A percentile compares a stretch with the other conserved stretches of the same genome.
phyloP scores from a whole-genome alignment of 176 grass and related monocot species.

The Oryza nivara region DNA sequence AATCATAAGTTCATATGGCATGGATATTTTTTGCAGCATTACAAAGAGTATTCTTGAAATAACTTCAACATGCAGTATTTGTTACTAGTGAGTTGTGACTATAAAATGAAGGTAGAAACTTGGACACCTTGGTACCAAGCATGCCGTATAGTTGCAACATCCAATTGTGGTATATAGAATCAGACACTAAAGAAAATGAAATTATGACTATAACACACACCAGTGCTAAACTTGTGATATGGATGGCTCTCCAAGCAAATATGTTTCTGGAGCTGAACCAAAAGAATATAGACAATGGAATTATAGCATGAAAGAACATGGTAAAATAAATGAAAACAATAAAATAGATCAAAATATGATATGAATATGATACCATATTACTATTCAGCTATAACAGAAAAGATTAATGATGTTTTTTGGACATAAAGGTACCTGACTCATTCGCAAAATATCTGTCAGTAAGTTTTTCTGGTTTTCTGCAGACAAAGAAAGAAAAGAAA shows the following conservation, averaged over 20 bases:
- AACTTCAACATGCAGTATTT: conserved; percentile 13
- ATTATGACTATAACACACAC: conserved; percentile 54
- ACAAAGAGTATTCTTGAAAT: background rate
- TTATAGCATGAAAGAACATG: conserved; percentile 3
- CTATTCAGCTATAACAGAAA: background rate
- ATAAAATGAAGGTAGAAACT: background rate
- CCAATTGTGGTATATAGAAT: background rate
- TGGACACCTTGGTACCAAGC: conserved; percentile 6
- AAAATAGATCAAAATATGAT: background rate
- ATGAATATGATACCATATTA: too few relatives aligned
- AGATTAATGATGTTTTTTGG: conserved; percentile 21
- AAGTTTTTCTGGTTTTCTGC: conserved; percentile 96
- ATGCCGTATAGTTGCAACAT: background rate
- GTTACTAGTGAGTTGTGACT: background rate
- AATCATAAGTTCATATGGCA: background rate
- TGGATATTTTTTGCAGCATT: background rate
- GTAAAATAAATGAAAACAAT: conserved; percentile 12
- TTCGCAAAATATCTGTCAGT: conserved; percentile 74
- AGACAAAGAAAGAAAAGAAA: background rate
- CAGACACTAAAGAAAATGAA: conserved; percentile 5
- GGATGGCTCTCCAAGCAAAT: conserved; percentile 79
- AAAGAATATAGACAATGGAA: conserved; percentile 34
- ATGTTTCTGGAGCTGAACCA: conserved; percentile 93
- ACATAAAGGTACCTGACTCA: conserved; percentile 69
- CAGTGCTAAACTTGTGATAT: conserved; percentile 97